Evolutionary conservation across 2,329 filamentous ascomycete genomes (phyloP), one percentile per base, ranked within the genome.

Genomic region (Phyllosticta ampelicida): DNA sequence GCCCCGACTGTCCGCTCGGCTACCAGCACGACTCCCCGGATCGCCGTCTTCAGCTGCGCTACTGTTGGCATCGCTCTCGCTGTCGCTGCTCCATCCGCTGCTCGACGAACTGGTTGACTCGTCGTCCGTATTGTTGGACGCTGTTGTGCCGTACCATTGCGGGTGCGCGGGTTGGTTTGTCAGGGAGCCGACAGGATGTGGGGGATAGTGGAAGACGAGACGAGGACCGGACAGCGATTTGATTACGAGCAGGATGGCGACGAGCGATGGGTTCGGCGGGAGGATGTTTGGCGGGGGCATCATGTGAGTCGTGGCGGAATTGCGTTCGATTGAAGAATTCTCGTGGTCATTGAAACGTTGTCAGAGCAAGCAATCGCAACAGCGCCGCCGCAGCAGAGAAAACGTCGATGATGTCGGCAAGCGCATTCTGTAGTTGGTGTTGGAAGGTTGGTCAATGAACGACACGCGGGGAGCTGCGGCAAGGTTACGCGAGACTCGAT

Each of bases 191-290:
- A 68, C 70, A 1, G 69, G 67, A 20, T 71, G 71, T n/a, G 72
- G 64, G 5, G 72, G 72, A 51, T 74, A 74, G 62, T 74, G 72
- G 61, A 74, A 74, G 44, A 74, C 70, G n/a, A 74, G 69, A 8
- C 70, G 69, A 2, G 70, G 70, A 5, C 71, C 26, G 70, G 70
- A 18, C 68, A 70, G 53, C 53, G 57, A 53, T 69, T 70, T 60
- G 69, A 71, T 61, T 16, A 74, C 66, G n/a, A 74, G 67, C 16
- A 74, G 67, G 58, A 74, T 71, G 26, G 71, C 67, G 58, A 72
- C 67, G n/a, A 74, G 70, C 49, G 56, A 64, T 3, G 62, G 63
- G 50, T 63, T 64, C 18, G 63, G 62, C 20, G 62, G 62, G 9
- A 60, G 55, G 36, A 56, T 56, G 54, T 54, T 53, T 13, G 58